Evolutionary conservation across 2,329 filamentous ascomycete species (phyloP).

Genomic region (Neocucurbitaria cava): DNA sequence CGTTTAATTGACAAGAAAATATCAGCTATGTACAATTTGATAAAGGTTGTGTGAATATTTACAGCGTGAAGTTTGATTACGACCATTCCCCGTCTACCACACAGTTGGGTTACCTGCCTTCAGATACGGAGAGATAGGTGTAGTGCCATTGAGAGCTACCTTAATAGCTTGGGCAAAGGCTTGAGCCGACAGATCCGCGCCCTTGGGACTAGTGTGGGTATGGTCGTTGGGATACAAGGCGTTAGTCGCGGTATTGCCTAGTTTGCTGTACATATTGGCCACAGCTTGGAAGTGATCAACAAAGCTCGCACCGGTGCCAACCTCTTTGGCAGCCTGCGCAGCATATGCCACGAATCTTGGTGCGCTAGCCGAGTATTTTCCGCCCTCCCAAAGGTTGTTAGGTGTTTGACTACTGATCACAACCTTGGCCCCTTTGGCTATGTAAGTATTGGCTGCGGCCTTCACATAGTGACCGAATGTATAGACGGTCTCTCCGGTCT

Average conservation of each 20-base stretch:
- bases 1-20: too few species aligned
- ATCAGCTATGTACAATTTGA: too few species aligned
- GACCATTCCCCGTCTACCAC: not conserved
- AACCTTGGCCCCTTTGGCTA: slow-evolving; percentile 1
- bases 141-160: slow-evolving; percentile 1
- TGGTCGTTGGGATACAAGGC: slow-evolving; percentile 1
- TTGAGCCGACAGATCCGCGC: slow-evolving; percentile 2
- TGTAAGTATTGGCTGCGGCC: not conserved
- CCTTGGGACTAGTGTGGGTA: slow-evolving; percentile 1
- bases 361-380: not conserved
- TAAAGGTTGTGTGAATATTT: too few species aligned
- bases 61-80: too few species aligned
- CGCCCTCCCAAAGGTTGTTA: slow-evolving; percentile 3
- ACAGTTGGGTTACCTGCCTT: not conserved
- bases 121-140: not conserved
- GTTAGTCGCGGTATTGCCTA: not conserved
- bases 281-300: slow-evolving; percentile 4
- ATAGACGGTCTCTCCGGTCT: not conserved
- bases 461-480: slow-evolving; percentile 2
- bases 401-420: slow-evolving; percentile 3
- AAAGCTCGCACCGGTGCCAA: slow-evolving; percentile 1
- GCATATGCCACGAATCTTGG: not conserved
- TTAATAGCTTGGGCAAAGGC: slow-evolving; percentile 3
- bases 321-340: not conserved
- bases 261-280: slow-evolving; percentile 3